Evolutionary conservation across 208 protist genomes (phyloP), one percentile per base, ranked within the genome.

Genomic region (Leishmania lainsoni): DNA sequence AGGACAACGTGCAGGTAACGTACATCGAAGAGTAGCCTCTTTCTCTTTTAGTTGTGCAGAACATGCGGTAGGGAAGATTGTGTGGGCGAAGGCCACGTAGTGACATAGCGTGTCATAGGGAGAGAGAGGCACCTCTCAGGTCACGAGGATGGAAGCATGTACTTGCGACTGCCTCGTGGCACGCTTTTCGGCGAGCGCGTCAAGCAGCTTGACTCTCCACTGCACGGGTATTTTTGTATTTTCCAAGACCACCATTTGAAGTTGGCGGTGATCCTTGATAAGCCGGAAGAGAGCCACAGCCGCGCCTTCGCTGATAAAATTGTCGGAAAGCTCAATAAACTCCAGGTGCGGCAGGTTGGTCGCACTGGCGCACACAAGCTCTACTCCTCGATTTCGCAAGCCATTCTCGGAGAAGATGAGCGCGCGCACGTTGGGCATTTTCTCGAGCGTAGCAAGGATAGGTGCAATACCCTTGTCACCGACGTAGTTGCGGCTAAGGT

Each of bases 241-340:
- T 59, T 93, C 86, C 70, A 98, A 91, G 2, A 77, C 89, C 9
- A 98, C 73, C 17, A 90, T 89, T 59, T 87, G 85, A 29, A 98
- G 90, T 42, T 86, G 86, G 10, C 59, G 82, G 75, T 97, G 96
- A 2, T 84, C 82, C 35, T 83, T 70, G 14, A 98, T 84, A 9
- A 98, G 86, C 45, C 54, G 71, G 16, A 90, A 80, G 1, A 98
- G 87, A 2, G 80, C 77, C 17, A 89, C 81, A 4, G 87, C 95
- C n/a, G 93, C 96, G 32, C 93, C 94, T 29, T 95, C 90, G 74
- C 94, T 98, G 70, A 98, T 97, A 75, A 91, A 97, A 84, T 98
- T 98, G 74, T 94, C 91, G 0, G 93, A 97, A 2, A 98, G 56
- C 68, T 98, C 90, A 61, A 98, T 91, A 69, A 86, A 87, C 69